Evolutionary conservation across 1,284 basidiomycete species (phyloP), one percentile per base, ranked within the genome.

Genomic region (Ganoderma resinaceum): DNA sequence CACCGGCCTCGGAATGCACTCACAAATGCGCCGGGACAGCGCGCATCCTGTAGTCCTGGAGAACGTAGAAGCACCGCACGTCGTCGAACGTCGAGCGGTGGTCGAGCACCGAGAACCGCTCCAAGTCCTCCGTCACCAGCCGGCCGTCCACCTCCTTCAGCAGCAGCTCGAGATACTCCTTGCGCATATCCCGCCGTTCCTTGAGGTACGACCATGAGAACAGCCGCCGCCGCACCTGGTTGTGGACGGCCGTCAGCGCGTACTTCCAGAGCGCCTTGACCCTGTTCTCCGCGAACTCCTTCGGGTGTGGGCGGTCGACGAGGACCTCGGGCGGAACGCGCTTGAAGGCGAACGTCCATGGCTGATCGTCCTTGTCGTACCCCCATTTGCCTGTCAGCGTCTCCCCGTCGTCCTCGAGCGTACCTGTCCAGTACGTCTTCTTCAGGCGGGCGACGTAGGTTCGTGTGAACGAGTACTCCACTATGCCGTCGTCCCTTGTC

Each of bases 161-260:
- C 11, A 66, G 37, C 4, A 68, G 53, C 31, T 66, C 59, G 14
- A 70, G 37, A 33, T 70, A 70, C 23, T 70, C 65, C 7, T 33
- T 7, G 33, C 63, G 42, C 7, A 65, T 43, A 33, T 66, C 66
- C 11, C 70, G 70, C 12, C 70, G 63, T 16, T 58, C 66, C 53
- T 66, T 66, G 62, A 70, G n/a, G 6, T 52, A 59, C 37, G 64
- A 66, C 70, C 70, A 70, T 37, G 70, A 70, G 64, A 70, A 64
- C 61, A 66, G 59, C 49, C 59, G 60, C 49, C 67, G 46, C 8
- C 63, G 67, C n/a, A 69, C 67, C 26, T 65, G 46, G 7, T 66
- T 57, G 40, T n/a, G 61, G 7, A 62, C 40, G 14, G 63, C 63
- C 2, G 9, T 29, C 7, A 67, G 61, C 20, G 67, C 70, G 37